Base-by-base conservation (phyloP, 2,329 filamentous ascomycete species). In the Exophiala xenobiotica region DNA sequence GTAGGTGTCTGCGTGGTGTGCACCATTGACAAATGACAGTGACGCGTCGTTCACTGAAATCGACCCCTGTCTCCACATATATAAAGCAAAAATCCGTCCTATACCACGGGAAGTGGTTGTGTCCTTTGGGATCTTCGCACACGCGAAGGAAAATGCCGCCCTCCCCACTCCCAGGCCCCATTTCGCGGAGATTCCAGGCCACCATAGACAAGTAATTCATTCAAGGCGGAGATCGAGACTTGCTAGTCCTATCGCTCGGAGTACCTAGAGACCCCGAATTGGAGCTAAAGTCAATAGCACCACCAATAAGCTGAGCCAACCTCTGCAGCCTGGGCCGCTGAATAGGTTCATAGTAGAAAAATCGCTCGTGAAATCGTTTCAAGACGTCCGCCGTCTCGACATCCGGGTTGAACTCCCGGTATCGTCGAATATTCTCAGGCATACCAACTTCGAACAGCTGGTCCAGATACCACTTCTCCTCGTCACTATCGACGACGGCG, bases 321-420 rank as follows among this genome's bases (percentile, higher is more conserved):
- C 55, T 43, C 23, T 58, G 46, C 43, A 58, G 40, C 27, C 55
- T 46, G 6, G 43, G 46, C 22, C 43, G 41, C 42, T 58, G 55
- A 19, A 53, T 49, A 23, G 53, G 37, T 5, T 58, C 54, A 41
- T 58, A 54, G 42, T 57, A 60, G 41, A 60, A 60, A 45, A 58
- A 60, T 18, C 47, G 56, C n/a, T 51, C 50, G 29, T 57, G 50
- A 38, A 60, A 55, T 14, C 46, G 47, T 29, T 27, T 50, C 35
- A 60, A 44, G 6, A 54, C 43, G 42, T 57, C 49, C 6, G 41
- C n/a, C 12, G 47, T 56, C 38, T 47, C 51, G 5, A 53, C 19
- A 12, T 49, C 27, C 14, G 49, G 49, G 37, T 52, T 47, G 18
- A 14, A 44, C 16, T 53, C 35, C 31, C 42, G 46, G 45, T 46